A percentile compares a stretch with the other conserved stretches of the same genome.
These are phyloP conservation scores for Neocucurbitaria cava DNA, from an alignment of 2,329 filamentous ascomycete genomes.

Conservation along the genomic window DNA sequence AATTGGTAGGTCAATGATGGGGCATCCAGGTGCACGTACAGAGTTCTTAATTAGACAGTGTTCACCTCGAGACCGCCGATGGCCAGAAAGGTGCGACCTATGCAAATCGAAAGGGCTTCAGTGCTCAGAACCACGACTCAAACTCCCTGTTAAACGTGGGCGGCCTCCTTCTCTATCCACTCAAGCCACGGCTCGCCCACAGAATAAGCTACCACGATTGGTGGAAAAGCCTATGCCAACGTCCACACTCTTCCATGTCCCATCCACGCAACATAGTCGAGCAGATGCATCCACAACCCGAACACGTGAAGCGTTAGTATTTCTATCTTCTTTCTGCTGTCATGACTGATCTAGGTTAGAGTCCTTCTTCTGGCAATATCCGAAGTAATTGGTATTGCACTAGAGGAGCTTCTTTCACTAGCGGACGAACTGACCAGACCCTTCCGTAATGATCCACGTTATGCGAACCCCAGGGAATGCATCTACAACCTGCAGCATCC, in stretches of 20 bases:
- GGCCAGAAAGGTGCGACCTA: background rate
- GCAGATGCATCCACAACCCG: background rate
- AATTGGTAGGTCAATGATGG: background rate
- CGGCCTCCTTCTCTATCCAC: background rate
- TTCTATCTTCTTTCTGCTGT: background rate
- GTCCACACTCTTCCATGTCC: background rate
- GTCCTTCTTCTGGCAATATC: background rate
- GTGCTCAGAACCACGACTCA: background rate
- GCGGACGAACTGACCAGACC: background rate
- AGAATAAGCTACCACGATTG: background rate
- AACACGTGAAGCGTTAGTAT: background rate
- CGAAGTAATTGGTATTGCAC: background rate
- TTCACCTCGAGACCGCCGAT: background rate
- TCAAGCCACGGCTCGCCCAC: background rate
- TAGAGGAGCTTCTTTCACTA: background rate
- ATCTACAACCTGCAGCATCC: background rate
- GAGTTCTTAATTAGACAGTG: no score
- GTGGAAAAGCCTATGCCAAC: background rate
- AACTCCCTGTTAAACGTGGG: background rate
- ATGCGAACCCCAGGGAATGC: background rate
- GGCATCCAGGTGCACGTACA: no score
- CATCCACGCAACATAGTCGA: background rate
- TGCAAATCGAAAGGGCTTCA: background rate
- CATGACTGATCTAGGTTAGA: background rate
- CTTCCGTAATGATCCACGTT: background rate